Evolutionary conservation across 2,329 filamentous ascomycete genomes (phyloP).

Genomic region (Mycosphaerelloides madeirae): DNA sequence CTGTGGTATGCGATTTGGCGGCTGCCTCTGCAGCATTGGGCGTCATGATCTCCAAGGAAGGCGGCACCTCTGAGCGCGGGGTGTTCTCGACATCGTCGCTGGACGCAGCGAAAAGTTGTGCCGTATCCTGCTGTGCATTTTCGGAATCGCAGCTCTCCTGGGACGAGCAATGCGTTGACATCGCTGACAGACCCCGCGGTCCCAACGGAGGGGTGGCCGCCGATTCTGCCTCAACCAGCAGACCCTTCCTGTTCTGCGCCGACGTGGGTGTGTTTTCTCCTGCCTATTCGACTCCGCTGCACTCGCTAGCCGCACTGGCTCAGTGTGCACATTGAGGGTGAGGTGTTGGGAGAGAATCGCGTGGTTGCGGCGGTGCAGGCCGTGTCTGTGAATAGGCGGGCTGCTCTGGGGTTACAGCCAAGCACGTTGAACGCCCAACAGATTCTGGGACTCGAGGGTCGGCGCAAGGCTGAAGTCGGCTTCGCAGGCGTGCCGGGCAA

Average conservation of each 20-base stretch:
- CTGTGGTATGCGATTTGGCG: conserved; percentile 2
- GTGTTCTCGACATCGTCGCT: conserved; percentile 20
- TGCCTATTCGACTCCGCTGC: conserved; percentile 4
- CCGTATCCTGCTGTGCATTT: too few species aligned
- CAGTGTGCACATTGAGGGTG: conserved; percentile 29
- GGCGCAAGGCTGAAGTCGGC: too few species aligned
- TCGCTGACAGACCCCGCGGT: conserved; percentile 9
- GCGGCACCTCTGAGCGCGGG: conserved; percentile 38
- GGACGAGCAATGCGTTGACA: conserved; percentile 5
- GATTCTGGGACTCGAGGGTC: too few species aligned
- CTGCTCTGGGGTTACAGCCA: too few species aligned
- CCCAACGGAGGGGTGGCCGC: conserved; percentile 6
- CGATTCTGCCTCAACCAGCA: too few species aligned
- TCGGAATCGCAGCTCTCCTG: conserved; percentile 13
- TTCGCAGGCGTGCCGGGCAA: too few species aligned
- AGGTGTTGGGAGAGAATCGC: conserved; percentile 5
- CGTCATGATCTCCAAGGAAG: conserved; percentile 23
- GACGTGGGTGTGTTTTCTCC: too few species aligned
- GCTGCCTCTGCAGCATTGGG: conserved; percentile 14
- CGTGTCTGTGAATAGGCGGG: conserved; percentile 6
- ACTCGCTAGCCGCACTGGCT: conserved; percentile 28
- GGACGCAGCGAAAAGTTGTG: too few species aligned
- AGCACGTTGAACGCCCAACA: too few species aligned
- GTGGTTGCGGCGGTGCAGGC: conserved; percentile 3
- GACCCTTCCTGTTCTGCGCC: too few species aligned